Evolutionary conservation across 768 basidiomycete species (phyloP).

Genomic region (Russula abietina): DNA sequence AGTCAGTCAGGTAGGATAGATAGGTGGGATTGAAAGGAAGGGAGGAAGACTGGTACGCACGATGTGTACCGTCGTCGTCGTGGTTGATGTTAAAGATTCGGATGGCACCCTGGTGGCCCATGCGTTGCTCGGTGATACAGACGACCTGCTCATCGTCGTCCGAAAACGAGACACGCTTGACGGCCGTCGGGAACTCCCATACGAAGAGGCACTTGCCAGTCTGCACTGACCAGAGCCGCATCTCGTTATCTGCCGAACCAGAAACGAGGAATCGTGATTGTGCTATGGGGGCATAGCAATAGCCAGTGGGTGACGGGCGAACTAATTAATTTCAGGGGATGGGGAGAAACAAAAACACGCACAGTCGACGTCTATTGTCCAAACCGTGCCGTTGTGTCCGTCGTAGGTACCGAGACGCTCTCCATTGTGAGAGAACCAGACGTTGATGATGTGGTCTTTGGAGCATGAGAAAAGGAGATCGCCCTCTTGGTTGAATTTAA

Average conservation of each 20-base stretch:
- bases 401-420: slow-evolving; percentile 95
- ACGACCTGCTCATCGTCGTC: slow-evolving; percentile 79
- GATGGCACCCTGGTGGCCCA: slow-evolving; percentile 88
- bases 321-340: background rate
- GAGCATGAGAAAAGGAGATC: slow-evolving; percentile 94
- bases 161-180: slow-evolving; percentile 92
- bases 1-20: background rate
- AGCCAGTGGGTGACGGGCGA: background rate
- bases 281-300: slow-evolving; percentile 38
- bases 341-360: slow-evolving; percentile 32
- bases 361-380: slow-evolving; percentile 97
- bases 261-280: slow-evolving; percentile 83
- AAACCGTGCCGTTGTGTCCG: slow-evolving; percentile 92
- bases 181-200: slow-evolving; percentile 98
- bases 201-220: slow-evolving; percentile 88
- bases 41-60: slow-evolving; percentile 41
- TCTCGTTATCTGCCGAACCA: slow-evolving; percentile 89
- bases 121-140: slow-evolving; percentile 95
- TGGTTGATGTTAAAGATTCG: slow-evolving; percentile 84
- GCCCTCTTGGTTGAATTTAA: slow-evolving; percentile 95
- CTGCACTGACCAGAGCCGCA: slow-evolving; percentile 84
- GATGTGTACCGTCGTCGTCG: slow-evolving; percentile 72
- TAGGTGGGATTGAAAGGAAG: background rate
- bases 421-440: slow-evolving; percentile 96
- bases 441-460: slow-evolving; percentile 93